A percentile compares a stretch with the other conserved stretches of the same genome.
Evolutionary conservation across 495 filamentous ascomycete genomes (phyloP).

Genomic region (Xylaria grammica): DNA sequence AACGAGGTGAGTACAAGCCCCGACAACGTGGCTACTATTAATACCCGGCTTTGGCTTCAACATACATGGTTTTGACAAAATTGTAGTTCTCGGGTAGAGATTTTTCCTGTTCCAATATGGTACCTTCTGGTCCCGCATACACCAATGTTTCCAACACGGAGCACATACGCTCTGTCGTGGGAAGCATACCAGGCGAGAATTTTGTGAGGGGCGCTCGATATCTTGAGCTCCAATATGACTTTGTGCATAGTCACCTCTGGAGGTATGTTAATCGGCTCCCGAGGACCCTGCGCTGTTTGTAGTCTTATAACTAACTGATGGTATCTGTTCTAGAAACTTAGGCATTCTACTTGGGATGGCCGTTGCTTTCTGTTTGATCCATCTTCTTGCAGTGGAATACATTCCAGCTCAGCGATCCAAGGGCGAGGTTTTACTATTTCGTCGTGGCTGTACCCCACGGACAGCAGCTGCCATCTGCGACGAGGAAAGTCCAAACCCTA

Average conservation of each 20-base stretch:
- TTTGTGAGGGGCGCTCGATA: not conserved
- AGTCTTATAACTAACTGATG: too few species aligned
- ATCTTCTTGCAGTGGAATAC: not conserved
- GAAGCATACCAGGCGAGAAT: not conserved
- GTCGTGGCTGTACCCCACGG: not conserved
- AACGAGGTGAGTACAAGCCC: constrained; percentile 70
- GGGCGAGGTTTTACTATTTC: not conserved
- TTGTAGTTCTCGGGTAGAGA: not conserved
- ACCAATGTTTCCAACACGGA: not conserved
- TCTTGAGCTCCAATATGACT: not conserved
- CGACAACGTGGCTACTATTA: too few species aligned
- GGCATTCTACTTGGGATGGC: not conserved
- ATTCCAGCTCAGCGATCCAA: not conserved
- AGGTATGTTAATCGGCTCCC: too few species aligned
- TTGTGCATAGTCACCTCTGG: not conserved
- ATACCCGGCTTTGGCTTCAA: too few species aligned
- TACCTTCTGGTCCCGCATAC: not conserved
- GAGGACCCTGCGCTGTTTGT: too few species aligned
- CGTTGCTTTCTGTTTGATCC: not conserved
- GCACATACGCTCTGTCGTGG: not conserved
- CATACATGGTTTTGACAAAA: too few species aligned
- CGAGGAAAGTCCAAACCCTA: not conserved
- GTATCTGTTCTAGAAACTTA: not conserved
- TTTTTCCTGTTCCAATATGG: not conserved
- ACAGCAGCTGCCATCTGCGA: not conserved